Evolutionary conservation across 345 rosid species (phyloP), one percentile per base, ranked within the genome.

Genomic region (sweet orange (Citrus sinensis)): DNA sequence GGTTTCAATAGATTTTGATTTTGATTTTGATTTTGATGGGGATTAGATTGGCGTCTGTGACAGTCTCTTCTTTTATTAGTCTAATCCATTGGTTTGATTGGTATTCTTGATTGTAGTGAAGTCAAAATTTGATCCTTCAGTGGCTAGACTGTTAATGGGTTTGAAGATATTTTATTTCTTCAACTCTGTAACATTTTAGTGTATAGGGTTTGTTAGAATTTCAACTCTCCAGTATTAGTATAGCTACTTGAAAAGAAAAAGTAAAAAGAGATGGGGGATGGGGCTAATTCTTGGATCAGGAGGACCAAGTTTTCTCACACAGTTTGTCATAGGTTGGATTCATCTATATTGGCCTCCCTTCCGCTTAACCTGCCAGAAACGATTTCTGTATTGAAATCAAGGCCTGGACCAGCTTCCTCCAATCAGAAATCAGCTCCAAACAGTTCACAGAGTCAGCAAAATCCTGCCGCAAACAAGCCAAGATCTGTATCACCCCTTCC

Each of bases 241-340:
- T 46, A 42, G 14, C 58, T 78, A 75, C 9, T 6, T 55, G 65
- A 61, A 76, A 70, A 32, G 9, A n/a, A 76, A 70, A 49, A 8
- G n/a, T 46, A 55, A 32, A 35, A 71, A 7, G 80, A 82, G 58
- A 96, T 93, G 98, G 94, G 82, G 78, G 98, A 90, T 71, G 96
- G 91, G 32, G 82, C 87, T 74, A 69, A 61, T 84, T 97, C 98
- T 51, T 97, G 98, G 99, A 82, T 97, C 54, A 88, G 99, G 89
- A 89, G 99, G 85, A 75, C 97, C 0, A 97, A 93, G 46, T 97
- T 86, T 82, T 94, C 99, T 42, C 97, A 92, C 13, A 97, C 98
- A 4, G 85, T 97, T 79, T 94, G 88, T 78, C 90, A 93, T 72
- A 90, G 99, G 76, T 68, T 94, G 40, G 92, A 94, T 80, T 74